Evolutionary conservation across 2,329 filamentous ascomycete genomes (phyloP).

Genomic region (Dactylonectria macrodidyma): DNA sequence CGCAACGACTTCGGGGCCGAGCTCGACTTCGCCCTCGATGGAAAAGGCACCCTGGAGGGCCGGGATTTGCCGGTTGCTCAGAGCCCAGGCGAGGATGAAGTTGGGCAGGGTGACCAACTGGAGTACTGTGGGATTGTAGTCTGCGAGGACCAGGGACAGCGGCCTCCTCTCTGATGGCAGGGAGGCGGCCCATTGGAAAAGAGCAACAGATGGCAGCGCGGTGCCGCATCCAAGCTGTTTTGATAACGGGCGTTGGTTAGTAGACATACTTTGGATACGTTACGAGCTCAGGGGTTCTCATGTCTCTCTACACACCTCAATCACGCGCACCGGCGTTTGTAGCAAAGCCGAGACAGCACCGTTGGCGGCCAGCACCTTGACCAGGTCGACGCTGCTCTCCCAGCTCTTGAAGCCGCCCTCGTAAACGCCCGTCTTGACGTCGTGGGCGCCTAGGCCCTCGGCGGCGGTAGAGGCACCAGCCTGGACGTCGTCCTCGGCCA

Average conservation of each 20-base stretch:
- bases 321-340: slow-evolving; percentile 58
- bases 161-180: slow-evolving; percentile 46
- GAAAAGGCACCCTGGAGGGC: slow-evolving; percentile 63
- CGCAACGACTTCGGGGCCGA: slow-evolving; percentile 70
- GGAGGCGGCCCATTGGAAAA: slow-evolving; percentile 74
- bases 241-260: slow-evolving; percentile 33
- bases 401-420: slow-evolving; percentile 92
- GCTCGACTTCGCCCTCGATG: slow-evolving; percentile 73
- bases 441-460: slow-evolving; percentile 74
- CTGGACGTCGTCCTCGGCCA: slow-evolving; percentile 75
- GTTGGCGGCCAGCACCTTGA: slow-evolving; percentile 72
- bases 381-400: slow-evolving; percentile 88
- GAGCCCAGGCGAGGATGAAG: slow-evolving; percentile 78
- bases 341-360: slow-evolving; percentile 53
- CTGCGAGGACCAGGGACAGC: slow-evolving; percentile 77
- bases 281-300: neutral
- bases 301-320: slow-evolving; percentile 66
- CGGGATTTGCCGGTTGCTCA: slow-evolving; percentile 57
- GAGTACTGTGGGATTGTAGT: slow-evolving; percentile 86
- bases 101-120: slow-evolving; percentile 86
- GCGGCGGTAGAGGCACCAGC: slow-evolving; percentile 52
- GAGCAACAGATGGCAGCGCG: slow-evolving; percentile 78
- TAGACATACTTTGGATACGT: neutral
- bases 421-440: slow-evolving; percentile 86
- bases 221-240: slow-evolving; percentile 83